Base-by-base conservation (phyloP, 2,329 filamentous ascomycete species). In the Fusarium beomiforme region DNA sequence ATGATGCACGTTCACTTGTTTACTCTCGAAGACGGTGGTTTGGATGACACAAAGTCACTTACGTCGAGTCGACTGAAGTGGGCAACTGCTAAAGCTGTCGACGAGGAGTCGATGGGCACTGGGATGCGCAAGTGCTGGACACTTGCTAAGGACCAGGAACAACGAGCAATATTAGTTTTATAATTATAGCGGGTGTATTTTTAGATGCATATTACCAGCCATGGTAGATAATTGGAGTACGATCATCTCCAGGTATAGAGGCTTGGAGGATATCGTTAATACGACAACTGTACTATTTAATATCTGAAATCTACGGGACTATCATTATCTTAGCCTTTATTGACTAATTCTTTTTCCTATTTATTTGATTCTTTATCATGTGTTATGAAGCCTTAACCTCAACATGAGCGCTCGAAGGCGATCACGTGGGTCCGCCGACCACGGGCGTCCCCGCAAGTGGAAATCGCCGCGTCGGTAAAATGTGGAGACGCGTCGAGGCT, bases 51-150 rank as follows among this genome's bases (percentile, higher is more conserved):
- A 5, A 47, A 50, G 36, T 58, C 44, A 59, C 64, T 61, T 26
- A 44, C 47, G 23, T 39, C 53, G 31, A 64, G 62, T 23, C 79
- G 79, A 10, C 47, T 72, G 19, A 75, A 53, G 31, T 86, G 85
- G 82, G 80, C 81, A 2, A 79, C 80, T 26, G 77, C 76, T 2
- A 73, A 77, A 5, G 79, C 81, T 11, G 79, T 87, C 2, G 86
- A 88, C 4, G 74, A 72, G 3, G 85, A 86, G 73, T 86, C 86
- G 0, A 89, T 89, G 87, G 87, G 87, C 0, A 88, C 87, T 0
- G 87, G 87, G 0, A 89, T 89, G 87, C 81, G 84, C 39, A 88
- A 87, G 72, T 89, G 87, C 74, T 89, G 87, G 86, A 77, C 81
- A 4, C 76, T 88, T 55, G 81, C 80, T 6, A 77, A 77, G 55